phyloP scores from a whole-genome alignment of 345 rosid species.

The Erucastrum elatum region DNA sequence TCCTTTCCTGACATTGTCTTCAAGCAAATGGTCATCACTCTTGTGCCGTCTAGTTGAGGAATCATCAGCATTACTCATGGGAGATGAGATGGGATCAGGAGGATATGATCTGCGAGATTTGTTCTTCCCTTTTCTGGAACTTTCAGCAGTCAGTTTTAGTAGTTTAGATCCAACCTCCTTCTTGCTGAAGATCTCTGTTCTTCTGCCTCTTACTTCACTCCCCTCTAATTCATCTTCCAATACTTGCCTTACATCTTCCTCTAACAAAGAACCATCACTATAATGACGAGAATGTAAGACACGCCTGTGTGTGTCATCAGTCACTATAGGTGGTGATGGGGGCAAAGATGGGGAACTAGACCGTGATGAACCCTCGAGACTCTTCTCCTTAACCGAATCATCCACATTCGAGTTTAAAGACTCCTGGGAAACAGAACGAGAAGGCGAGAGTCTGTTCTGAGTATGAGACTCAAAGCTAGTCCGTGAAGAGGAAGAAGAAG shows the following conservation, averaged over 20 bases:
- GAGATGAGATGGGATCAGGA: slow-evolving; percentile 34
- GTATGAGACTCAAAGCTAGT: slow-evolving; percentile 46
- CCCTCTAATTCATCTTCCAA: slow-evolving; percentile 27
- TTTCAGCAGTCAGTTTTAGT: slow-evolving; percentile 29
- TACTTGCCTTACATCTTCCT: slow-evolving; percentile 6
- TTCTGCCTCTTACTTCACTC: slow-evolving; percentile 11
- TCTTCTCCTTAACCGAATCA: slow-evolving; percentile 44
- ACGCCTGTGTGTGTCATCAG: slow-evolving; percentile 13
- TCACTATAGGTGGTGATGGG: slow-evolving; percentile 28
- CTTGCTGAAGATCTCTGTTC: slow-evolving; percentile 19
- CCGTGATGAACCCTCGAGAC: slow-evolving; percentile 39
- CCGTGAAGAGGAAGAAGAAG: slow-evolving; percentile 47
- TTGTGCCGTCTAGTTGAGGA: background rate
- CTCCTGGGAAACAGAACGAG: slow-evolving; percentile 45
- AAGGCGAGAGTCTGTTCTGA: slow-evolving; percentile 47
- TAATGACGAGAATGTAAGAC: slow-evolving; percentile 36
- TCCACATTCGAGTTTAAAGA: slow-evolving; percentile 44
- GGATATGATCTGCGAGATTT: slow-evolving; percentile 37
- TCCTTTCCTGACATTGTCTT: slow-evolving; percentile 15
- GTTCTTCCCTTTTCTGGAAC: slow-evolving; percentile 16
- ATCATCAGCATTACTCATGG: slow-evolving; percentile 9
- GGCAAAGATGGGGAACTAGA: slow-evolving; percentile 36
- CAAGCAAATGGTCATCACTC: background rate
- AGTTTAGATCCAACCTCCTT: slow-evolving; percentile 35
- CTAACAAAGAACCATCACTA: slow-evolving; percentile 35